A percentile compares a stretch with the other conserved stretches of the same genome.
phyloP scores from a whole-genome alignment of 2,329 filamentous ascomycete genomes.

The Bipolaris zeicola region DNA sequence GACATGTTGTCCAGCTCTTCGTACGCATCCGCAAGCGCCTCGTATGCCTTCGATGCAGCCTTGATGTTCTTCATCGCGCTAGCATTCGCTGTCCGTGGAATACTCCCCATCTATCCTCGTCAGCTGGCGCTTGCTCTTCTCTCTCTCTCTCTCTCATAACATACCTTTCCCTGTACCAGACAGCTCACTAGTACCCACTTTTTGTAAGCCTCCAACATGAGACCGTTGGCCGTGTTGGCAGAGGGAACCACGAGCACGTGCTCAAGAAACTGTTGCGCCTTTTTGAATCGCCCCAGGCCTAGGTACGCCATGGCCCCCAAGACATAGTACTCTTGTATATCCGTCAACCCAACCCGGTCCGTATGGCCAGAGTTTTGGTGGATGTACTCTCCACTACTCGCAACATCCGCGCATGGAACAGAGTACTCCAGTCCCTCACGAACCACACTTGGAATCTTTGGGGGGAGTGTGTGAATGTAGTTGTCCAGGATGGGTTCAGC shows the following conservation, averaged over 20 bases:
- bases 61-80: constrained; percentile 63
- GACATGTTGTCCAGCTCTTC: constrained; percentile 53
- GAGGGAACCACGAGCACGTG: constrained; percentile 66
- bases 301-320: constrained; percentile 57
- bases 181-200: constrained; percentile 84
- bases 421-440: constrained; percentile 48
- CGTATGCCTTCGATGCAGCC: constrained; percentile 70
- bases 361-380: constrained; percentile 64
- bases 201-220: constrained; percentile 90
- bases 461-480: constrained; percentile 69
- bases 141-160: constrained; percentile 15
- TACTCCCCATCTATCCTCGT: constrained; percentile 50
- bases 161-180: constrained; percentile 68
- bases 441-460: constrained; percentile 34
- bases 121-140: neutral
- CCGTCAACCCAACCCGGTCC: constrained; percentile 56
- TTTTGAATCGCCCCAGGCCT: constrained; percentile 49
- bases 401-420: constrained; percentile 49
- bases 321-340: constrained; percentile 62
- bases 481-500: constrained; percentile 68
- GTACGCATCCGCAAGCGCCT: constrained; percentile 72
- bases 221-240: constrained; percentile 68
- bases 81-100: constrained; percentile 63
- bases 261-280: constrained; percentile 56
- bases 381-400: constrained; percentile 62